These are phyloP conservation scores for Danielia reshetovae DNA, from an alignment of 805 yeast species.

Conservation along the genomic window DNA sequence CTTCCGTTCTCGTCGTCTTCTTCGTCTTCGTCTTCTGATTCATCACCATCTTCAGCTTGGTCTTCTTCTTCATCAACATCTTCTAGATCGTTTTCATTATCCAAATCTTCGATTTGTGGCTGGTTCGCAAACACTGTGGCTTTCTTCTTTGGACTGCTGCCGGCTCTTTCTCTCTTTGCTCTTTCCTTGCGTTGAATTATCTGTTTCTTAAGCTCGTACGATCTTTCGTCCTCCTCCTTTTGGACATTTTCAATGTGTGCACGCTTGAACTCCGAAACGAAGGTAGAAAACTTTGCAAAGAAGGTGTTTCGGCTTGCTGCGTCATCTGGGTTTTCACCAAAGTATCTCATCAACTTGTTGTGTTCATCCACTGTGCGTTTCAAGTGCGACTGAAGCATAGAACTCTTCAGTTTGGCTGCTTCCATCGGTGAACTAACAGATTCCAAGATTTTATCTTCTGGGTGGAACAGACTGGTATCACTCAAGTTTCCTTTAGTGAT, in stretches of 20 bases:
- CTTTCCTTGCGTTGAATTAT: slow-evolving; percentile 24
- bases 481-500: slow-evolving; percentile 81
- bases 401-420: slow-evolving; percentile 68
- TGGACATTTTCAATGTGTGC: slow-evolving; percentile 76
- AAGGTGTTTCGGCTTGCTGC: slow-evolving; percentile 62
- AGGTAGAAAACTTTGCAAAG: slow-evolving; percentile 74
- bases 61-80: slow-evolving; percentile 16
- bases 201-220: slow-evolving; percentile 34
- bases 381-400: slow-evolving; percentile 60
- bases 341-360: slow-evolving; percentile 68
- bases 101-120: slow-evolving; percentile 4
- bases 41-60: slow-evolving; percentile 2
- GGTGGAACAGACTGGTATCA: slow-evolving; percentile 75
- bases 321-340: slow-evolving; percentile 87
- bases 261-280: slow-evolving; percentile 71
- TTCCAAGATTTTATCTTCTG: slow-evolving; percentile 66
- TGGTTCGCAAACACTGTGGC: slow-evolving; percentile 3
- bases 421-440: slow-evolving; percentile 65
- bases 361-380: slow-evolving; percentile 62
- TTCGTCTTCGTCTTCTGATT: slow-evolving; percentile 4
- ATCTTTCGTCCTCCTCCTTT: slow-evolving; percentile 72
- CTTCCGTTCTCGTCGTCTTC: slow-evolving; percentile 9
- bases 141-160: slow-evolving; percentile 4
- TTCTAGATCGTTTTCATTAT: slow-evolving; percentile 6
- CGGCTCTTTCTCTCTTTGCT: slow-evolving; percentile 12